Evolutionary conservation across 2,329 filamentous ascomycete species (phyloP).

Genomic region (Cladorrhinum sp.): DNA sequence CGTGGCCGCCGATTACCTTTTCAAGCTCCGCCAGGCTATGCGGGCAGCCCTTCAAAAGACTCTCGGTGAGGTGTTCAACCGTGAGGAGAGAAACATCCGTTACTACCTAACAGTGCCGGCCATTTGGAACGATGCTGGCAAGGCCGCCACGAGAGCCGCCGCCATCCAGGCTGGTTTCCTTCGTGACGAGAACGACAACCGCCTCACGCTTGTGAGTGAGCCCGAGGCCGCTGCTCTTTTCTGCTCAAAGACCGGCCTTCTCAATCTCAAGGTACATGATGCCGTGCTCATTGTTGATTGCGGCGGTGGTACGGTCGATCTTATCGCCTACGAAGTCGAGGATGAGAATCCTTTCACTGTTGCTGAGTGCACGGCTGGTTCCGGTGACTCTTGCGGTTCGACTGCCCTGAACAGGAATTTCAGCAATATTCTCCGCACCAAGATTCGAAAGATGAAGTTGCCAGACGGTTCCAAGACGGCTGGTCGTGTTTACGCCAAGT

Average conservation of each 20-base stretch:
- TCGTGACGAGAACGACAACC: slow-evolving; percentile 95
- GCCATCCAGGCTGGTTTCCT: slow-evolving; percentile 97
- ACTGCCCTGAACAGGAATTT: slow-evolving; percentile 97
- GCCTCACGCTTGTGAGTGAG: slow-evolving; percentile 90
- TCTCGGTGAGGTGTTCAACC: slow-evolving; percentile 92
- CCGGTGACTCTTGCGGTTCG: slow-evolving; percentile 96
- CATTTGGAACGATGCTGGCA: slow-evolving; percentile 98
- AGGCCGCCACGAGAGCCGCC: slow-evolving; percentile 91
- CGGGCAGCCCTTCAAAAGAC: slow-evolving; percentile 93
- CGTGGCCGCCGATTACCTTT: slow-evolving; percentile 97
- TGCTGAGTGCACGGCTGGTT: slow-evolving; percentile 93
- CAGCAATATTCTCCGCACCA: slow-evolving; percentile 93
- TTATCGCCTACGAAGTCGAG: slow-evolving; percentile 98
- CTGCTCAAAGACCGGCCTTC: slow-evolving; percentile 91
- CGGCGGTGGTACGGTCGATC: slow-evolving; percentile 95
- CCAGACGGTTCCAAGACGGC: slow-evolving; percentile 95
- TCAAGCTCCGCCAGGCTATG: slow-evolving; percentile 97
- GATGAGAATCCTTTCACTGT: slow-evolving; percentile 97
- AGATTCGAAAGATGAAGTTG: slow-evolving; percentile 99
- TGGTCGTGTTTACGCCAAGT: slow-evolving; percentile 98
- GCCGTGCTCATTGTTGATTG: slow-evolving; percentile 98
- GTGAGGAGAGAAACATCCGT: slow-evolving; percentile 95
- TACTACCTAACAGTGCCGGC: slow-evolving; percentile 99
- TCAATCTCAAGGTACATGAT: slow-evolving; percentile 97
- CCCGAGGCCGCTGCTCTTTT: slow-evolving; percentile 96